phyloP scores from a whole-genome alignment of 129 eudicot species.

The Lactuca saligna region DNA sequence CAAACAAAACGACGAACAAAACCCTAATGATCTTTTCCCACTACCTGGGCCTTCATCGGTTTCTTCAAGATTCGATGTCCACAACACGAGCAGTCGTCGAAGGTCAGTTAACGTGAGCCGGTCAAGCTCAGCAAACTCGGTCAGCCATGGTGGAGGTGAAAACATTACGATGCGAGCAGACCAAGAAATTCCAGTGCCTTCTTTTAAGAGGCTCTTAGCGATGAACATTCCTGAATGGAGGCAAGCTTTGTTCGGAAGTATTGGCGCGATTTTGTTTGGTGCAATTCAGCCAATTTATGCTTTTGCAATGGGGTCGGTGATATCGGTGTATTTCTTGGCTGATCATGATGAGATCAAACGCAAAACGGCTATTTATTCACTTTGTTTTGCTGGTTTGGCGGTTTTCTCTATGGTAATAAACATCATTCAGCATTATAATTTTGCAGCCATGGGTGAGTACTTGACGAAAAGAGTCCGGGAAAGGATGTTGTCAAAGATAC shows the following conservation, averaged over 20 bases:
- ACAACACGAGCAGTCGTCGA: constrained; percentile 63
- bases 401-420: constrained; percentile 58
- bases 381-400: constrained; percentile 69
- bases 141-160: constrained; percentile 29
- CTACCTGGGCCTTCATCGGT: constrained; percentile 32
- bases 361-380: constrained; percentile 58
- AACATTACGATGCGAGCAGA: background rate
- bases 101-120: constrained; percentile 51
- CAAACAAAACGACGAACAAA: constrained; percentile 29
- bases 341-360: constrained; percentile 66
- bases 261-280: constrained; percentile 65
- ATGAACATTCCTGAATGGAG: constrained; percentile 93
- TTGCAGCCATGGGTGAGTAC: constrained; percentile 91
- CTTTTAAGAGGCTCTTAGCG: constrained; percentile 75
- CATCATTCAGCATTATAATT: constrained; percentile 71
- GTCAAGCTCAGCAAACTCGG: constrained; percentile 70
- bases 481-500: constrained; percentile 83
- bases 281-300: constrained; percentile 85
- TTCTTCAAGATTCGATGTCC: constrained; percentile 28
- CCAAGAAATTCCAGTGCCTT: constrained; percentile 58
- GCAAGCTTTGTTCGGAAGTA: constrained; percentile 59
- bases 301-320: constrained; percentile 83
- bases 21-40: background rate
- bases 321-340: constrained; percentile 70
- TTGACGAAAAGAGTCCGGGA: constrained; percentile 89